phyloP scores from a whole-genome alignment of 345 rosid species.

The Excoecaria agallocha region DNA sequence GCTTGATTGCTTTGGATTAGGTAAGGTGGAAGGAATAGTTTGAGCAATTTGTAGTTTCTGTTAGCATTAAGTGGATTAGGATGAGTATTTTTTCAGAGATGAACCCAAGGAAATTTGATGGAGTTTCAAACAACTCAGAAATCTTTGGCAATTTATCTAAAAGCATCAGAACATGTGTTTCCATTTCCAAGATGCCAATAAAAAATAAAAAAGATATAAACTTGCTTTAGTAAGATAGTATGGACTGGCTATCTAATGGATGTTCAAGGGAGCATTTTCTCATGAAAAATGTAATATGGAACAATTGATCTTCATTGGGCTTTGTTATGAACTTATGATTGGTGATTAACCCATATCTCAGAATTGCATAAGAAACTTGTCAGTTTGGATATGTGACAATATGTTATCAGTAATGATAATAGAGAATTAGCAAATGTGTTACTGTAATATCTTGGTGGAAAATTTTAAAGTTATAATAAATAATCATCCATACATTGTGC shows the following conservation, averaged over 20 bases:
- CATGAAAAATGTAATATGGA: neutral
- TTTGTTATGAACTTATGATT: neutral
- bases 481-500: neutral
- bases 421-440: neutral
- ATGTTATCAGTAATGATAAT: neutral
- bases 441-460: neutral
- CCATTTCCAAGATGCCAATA: neutral
- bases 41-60: neutral
- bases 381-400: neutral
- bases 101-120: neutral
- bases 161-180: neutral
- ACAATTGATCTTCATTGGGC: neutral
- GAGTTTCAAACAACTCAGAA: neutral
- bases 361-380: neutral
- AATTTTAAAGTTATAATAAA: neutral
- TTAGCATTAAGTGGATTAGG: neutral
- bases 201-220: neutral
- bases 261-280: slow-evolving; percentile 4
- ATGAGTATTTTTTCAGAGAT: neutral
- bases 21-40: neutral
- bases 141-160: neutral
- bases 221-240: neutral
- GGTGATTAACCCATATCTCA: neutral
- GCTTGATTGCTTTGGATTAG: neutral
- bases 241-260: neutral